These are phyloP conservation scores for Ceratocystis destructans DNA, from an alignment of 2,329 filamentous ascomycete genomes.

Conservation along the genomic window DNA sequence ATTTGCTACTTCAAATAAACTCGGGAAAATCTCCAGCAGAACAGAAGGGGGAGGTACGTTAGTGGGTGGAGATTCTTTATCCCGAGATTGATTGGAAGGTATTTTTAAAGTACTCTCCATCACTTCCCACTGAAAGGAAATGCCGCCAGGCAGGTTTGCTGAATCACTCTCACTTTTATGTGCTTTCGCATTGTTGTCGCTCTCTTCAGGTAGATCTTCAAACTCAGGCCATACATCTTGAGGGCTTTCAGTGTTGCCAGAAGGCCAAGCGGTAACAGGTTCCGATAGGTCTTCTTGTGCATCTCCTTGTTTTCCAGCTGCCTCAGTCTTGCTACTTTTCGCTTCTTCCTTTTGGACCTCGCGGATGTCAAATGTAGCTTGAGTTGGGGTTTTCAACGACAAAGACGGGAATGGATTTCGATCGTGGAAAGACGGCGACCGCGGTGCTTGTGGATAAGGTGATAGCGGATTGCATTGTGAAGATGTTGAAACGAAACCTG, in stretches of 20 bases:
- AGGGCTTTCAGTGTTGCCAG: constrained; percentile 23
- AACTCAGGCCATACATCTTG: constrained; percentile 40
- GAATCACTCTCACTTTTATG: not conserved
- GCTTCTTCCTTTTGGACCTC: not conserved
- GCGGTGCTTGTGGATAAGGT: constrained; percentile 36
- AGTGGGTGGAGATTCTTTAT: constrained; percentile 47
- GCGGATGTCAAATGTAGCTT: constrained; percentile 24
- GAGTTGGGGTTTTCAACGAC: constrained; percentile 32
- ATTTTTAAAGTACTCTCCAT: constrained; percentile 24
- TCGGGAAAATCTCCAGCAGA: constrained; percentile 61
- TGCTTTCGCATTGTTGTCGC: not conserved
- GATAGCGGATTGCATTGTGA: constrained; percentile 15
- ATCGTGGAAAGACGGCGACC: constrained; percentile 39
- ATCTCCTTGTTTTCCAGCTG: constrained; percentile 24
- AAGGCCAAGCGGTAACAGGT: constrained; percentile 36
- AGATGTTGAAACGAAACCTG: not conserved
- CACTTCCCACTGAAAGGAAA: constrained; percentile 33
- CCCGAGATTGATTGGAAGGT: not conserved
- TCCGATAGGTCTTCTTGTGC: not conserved
- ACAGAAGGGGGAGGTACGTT: constrained; percentile 84
- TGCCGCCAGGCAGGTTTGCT: not conserved
- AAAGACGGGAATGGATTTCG: constrained; percentile 41
- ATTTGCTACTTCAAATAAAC: constrained; percentile 53
- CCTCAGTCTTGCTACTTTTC: constrained; percentile 24
- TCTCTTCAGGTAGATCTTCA: constrained; percentile 30